Conservation (phyloP, 176 grass and related monocot species). For the Alopecurus myosuroides region DNA sequence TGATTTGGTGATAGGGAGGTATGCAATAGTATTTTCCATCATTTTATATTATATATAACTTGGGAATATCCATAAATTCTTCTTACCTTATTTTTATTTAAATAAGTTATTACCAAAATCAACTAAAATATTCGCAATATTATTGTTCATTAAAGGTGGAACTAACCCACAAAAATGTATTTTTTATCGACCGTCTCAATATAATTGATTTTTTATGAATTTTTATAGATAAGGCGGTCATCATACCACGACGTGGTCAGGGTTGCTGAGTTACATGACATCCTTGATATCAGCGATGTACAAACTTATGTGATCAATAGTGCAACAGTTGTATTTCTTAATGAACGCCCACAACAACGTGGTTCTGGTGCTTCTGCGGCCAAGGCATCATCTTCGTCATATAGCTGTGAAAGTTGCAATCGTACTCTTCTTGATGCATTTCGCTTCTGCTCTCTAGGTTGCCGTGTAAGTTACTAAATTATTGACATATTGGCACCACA, state of each 20-base stretch:
- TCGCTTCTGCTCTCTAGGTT: slow-evolving; percentile 40
- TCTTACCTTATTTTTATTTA: not conserved
- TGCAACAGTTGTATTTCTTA: slow-evolving; percentile 55
- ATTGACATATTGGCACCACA: not conserved
- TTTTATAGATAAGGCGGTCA: slow-evolving; percentile 48
- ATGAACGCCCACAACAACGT: slow-evolving; percentile 38
- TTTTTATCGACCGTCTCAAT: not conserved
- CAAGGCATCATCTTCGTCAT: slow-evolving; percentile 9
- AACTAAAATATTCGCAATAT: not conserved
- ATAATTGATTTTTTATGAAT: not conserved
- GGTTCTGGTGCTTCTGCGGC: not conserved
- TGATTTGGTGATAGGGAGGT: not conserved
- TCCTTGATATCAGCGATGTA: slow-evolving; percentile 47
- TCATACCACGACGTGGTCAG: slow-evolving; percentile 64
- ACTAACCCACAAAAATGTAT: too few relatives aligned
- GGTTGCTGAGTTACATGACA: slow-evolving; percentile 47
- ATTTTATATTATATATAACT: not conserved
- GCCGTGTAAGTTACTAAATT: slow-evolving; percentile 39
- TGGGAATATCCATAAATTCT: not conserved
- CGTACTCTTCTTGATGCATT: slow-evolving; percentile 34
- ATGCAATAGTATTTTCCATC: not conserved
- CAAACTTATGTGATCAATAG: slow-evolving; percentile 76
- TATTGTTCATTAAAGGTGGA: not conserved
- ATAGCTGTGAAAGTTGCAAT: slow-evolving; percentile 43
- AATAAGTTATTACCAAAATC: not conserved